Percentiles rank a stretch among this genome's conserved stretches.
phyloP scores from a whole-genome alignment of 2,329 filamentous ascomycete species.

The Botryotinia convoluta region DNA sequence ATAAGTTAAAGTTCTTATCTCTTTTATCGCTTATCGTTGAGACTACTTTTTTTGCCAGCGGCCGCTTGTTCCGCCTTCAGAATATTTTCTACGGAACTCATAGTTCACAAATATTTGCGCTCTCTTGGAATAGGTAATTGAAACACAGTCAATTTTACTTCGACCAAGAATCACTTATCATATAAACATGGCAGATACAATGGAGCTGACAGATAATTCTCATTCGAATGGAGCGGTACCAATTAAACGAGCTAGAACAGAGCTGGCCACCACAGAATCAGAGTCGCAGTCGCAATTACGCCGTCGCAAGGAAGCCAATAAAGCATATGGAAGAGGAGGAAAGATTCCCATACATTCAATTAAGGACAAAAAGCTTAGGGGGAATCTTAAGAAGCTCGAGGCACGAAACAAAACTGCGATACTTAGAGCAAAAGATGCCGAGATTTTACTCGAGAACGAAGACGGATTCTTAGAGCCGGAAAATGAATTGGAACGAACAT shows the following conservation, averaged over 20 bases:
- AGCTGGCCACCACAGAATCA: conserved; percentile 42
- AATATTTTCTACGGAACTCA: not conserved
- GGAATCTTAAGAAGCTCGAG: conserved; percentile 76
- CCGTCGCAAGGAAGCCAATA: conserved; percentile 61
- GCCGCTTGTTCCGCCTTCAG: not conserved
- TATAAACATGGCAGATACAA: conserved; percentile 24
- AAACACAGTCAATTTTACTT: not conserved
- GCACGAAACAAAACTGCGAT: conserved; percentile 77
- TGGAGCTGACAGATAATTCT: conserved; percentile 22
- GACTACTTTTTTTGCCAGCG: not conserved
- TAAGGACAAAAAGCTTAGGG: conserved; percentile 85
- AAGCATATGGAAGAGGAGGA: conserved; percentile 80
- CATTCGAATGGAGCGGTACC: conserved; percentile 53
- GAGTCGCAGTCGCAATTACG: conserved; percentile 39
- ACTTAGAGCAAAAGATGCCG: conserved; percentile 86
- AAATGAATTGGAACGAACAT: conserved; percentile 83
- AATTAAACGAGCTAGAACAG: conserved; percentile 49
- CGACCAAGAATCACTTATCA: not conserved
- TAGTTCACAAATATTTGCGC: conserved; percentile 14
- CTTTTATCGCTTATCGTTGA: conserved; percentile 21
- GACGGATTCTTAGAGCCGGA: conserved; percentile 86
- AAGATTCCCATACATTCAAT: conserved; percentile 69
- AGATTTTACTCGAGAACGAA: conserved; percentile 87
- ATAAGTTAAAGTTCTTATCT: conserved; percentile 22
- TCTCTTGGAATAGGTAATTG: not conserved